Percentiles rank a stretch among this genome's conserved stretches.
Conservation (phyloP, 1,284 basidiomycete genomes). For the Stereum hirsutum region DNA sequence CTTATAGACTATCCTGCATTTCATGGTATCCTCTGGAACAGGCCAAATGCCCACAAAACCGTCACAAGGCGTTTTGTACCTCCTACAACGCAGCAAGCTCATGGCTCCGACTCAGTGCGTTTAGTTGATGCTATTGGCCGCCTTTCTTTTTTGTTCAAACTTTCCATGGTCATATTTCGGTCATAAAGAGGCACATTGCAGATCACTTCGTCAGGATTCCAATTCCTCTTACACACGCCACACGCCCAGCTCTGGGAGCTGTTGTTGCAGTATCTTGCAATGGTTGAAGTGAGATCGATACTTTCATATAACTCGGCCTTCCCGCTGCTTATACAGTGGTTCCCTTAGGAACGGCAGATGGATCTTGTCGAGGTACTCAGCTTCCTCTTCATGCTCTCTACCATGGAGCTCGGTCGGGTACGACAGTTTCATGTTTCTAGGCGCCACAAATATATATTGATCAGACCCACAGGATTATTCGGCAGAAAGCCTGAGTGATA, state of each 20-base stretch:
- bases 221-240: slow-evolving; percentile 94
- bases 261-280: slow-evolving; percentile 80
- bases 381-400: slow-evolving; percentile 93
- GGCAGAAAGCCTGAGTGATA: slow-evolving; percentile 70
- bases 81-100: slow-evolving; percentile 80
- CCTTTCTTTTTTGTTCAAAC: no score
- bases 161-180: no score
- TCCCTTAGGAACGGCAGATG: slow-evolving; percentile 67
- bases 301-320: background rate
- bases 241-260: slow-evolving; percentile 98
- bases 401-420: slow-evolving; percentile 85
- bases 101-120: slow-evolving; percentile 64
- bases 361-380: slow-evolving; percentile 91
- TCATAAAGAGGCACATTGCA: no score
- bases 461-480: slow-evolving; percentile 76
- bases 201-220: slow-evolving; percentile 95
- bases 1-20: slow-evolving; percentile 87
- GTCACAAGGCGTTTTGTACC: slow-evolving; percentile 74
- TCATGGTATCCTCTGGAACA: slow-evolving; percentile 93
- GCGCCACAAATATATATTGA: slow-evolving; percentile 8
- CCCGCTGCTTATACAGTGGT: slow-evolving; percentile 5
- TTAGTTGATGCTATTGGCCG: slow-evolving; percentile 2
- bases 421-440: slow-evolving; percentile 15
- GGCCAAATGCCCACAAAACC: slow-evolving; percentile 60
- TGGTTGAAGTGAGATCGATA: slow-evolving; percentile 55